A percentile compares a stretch with the other conserved stretches of the same genome.
Evolutionary conservation across 2,329 filamentous ascomycete species (phyloP).

Genomic region (Exophiala bonariae): DNA sequence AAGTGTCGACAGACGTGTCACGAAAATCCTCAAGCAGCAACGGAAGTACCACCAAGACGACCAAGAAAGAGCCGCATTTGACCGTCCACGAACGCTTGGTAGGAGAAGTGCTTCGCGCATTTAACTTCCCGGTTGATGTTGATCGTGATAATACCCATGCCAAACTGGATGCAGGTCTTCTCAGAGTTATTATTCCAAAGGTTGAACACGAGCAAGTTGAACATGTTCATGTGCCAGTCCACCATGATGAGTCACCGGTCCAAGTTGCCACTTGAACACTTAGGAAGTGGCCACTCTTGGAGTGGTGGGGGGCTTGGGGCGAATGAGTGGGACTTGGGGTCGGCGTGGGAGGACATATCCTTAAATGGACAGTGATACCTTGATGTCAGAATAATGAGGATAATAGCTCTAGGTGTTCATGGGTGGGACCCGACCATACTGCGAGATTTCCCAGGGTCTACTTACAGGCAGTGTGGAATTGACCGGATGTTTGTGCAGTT

Average conservation of each 20-base stretch:
- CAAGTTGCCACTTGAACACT: too few relatives aligned
- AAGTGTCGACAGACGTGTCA: background rate
- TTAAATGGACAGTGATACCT: too few relatives aligned
- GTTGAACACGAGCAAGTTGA: constrained; percentile 14
- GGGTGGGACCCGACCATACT: too few relatives aligned
- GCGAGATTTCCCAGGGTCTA: too few relatives aligned
- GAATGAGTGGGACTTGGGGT: too few relatives aligned
- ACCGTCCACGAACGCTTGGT: constrained; percentile 24
- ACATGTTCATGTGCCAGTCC: constrained; percentile 7
- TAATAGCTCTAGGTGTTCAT: too few relatives aligned
- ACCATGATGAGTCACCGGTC: too few relatives aligned
- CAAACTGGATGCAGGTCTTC: constrained; percentile 24
- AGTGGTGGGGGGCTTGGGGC: too few relatives aligned
- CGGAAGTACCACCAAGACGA: background rate
- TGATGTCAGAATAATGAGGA: too few relatives aligned
- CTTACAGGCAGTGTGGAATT: too few relatives aligned
- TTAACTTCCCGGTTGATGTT: constrained; percentile 26
- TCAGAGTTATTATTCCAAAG: constrained; percentile 26
- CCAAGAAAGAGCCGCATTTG: constrained; percentile 19
- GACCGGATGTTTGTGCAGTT: background rate
- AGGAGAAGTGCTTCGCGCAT: constrained; percentile 23
- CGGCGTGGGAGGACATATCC: too few relatives aligned
- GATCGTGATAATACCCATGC: constrained; percentile 26
- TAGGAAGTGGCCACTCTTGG: too few relatives aligned
- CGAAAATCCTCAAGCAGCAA: background rate